Percentiles rank a stretch among this genome's conserved stretches.
These are phyloP conservation scores for Patellaria atrata DNA, from an alignment of 495 filamentous ascomycete species.

Conservation along the genomic window DNA sequence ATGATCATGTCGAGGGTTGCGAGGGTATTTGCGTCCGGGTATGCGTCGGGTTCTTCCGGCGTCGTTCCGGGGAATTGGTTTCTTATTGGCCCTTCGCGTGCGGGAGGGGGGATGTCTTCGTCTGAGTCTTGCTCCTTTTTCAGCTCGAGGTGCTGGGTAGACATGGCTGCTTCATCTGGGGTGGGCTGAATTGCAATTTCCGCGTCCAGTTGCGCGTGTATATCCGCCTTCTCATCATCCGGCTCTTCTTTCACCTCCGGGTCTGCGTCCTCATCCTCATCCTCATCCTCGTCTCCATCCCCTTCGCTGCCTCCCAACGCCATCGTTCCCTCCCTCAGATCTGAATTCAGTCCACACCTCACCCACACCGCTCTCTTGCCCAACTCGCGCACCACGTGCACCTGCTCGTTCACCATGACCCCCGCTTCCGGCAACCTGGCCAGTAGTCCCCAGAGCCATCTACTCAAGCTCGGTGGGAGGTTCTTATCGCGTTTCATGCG, in stretches of 20 bases:
- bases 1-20: conserved; percentile 63
- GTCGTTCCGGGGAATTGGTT: conserved; percentile 24
- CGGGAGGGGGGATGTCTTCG: conserved; percentile 1
- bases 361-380: conserved; percentile 40
- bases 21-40: conserved; percentile 9
- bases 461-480: conserved; percentile 34
- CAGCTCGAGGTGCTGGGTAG: not conserved
- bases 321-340: conserved; percentile 18
- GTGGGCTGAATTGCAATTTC: not conserved
- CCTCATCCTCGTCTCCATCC: not conserved
- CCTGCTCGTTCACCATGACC: conserved; percentile 40
- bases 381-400: conserved; percentile 43
- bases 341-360: conserved; percentile 12
- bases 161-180: conserved; percentile 1
- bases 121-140: conserved; percentile 3
- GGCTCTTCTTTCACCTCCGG: conserved; percentile 6
- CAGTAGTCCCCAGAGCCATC: conserved; percentile 50
- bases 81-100: conserved; percentile 1
- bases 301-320: conserved; percentile 11
- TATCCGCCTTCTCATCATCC: conserved; percentile 2
- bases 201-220: not conserved
- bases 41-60: conserved; percentile 34
- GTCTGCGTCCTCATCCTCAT: conserved; percentile 3
- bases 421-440: conserved; percentile 42
- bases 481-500: conserved; percentile 34